Evolutionary conservation across 768 basidiomycete genomes (phyloP).

Genomic region (Kwoniella dejecticola): DNA sequence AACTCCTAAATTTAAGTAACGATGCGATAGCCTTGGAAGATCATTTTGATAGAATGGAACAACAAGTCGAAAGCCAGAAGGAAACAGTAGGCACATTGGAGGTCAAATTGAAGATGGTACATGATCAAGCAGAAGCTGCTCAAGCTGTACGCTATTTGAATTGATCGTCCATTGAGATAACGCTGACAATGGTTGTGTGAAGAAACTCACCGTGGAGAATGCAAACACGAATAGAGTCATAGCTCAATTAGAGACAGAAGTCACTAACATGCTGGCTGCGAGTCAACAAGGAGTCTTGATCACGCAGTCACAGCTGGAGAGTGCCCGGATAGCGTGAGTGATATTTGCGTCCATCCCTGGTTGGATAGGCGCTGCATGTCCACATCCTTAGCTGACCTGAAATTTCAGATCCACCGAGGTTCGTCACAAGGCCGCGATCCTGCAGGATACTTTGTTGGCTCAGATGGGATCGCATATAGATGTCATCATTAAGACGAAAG

Average conservation of each 20-base stretch:
- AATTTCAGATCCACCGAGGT: conserved; percentile 40
- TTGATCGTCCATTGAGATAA: background rate
- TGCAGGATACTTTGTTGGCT: conserved; percentile 38
- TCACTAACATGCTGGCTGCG: conserved; percentile 45
- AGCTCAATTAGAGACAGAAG: conserved; percentile 47
- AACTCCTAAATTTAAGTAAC: conserved; percentile 71
- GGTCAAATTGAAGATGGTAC: conserved; percentile 60
- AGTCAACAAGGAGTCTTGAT: conserved; percentile 52
- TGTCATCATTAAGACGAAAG: conserved; percentile 49
- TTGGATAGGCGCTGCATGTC: background rate
- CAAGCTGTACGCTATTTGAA: conserved; percentile 43
- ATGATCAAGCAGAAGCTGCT: conserved; percentile 46
- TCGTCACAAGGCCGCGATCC: conserved; percentile 37
- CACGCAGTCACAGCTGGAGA: conserved; percentile 49
- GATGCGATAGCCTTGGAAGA: conserved; percentile 79
- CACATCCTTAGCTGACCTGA: too few species aligned
- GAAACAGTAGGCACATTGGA: conserved; percentile 74
- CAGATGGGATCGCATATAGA: conserved; percentile 46
- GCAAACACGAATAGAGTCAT: conserved; percentile 44
- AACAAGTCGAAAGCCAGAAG: conserved; percentile 78
- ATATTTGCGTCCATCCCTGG: background rate
- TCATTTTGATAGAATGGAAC: conserved; percentile 72
- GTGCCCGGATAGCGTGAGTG: conserved; percentile 50
- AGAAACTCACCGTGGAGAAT: conserved; percentile 44
- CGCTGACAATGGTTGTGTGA: background rate